A percentile compares a stretch with the other conserved stretches of the same genome.
Evolutionary conservation across 768 basidiomycete species (phyloP).

Genomic region (Clitopilus hobsonii): DNA sequence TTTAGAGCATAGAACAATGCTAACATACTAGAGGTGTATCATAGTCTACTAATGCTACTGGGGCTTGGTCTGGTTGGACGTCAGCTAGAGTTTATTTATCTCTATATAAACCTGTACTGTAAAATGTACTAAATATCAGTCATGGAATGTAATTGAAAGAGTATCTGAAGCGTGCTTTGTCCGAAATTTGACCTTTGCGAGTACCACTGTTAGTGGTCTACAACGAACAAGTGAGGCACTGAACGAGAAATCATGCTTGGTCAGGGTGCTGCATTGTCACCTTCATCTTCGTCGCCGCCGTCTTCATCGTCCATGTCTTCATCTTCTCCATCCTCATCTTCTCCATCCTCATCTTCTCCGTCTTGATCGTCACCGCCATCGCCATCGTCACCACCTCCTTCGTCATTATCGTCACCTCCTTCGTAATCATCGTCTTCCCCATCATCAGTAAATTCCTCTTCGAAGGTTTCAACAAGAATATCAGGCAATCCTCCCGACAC

Average conservation of each 20-base stretch:
- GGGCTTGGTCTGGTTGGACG: too few species aligned
- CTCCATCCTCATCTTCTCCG: conserved; percentile 21
- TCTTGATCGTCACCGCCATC: conserved; percentile 22
- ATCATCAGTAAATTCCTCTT: too few species aligned
- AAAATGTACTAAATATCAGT: not conserved
- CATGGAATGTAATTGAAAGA: not conserved
- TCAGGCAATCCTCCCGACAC: conserved; percentile 18
- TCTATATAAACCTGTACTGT: not conserved
- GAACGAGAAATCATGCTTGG: too few species aligned
- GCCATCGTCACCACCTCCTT: too few species aligned
- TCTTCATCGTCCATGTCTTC: conserved; percentile 10
- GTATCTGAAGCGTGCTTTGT: too few species aligned
- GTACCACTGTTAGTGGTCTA: too few species aligned
- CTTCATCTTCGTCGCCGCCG: conserved; percentile 3
- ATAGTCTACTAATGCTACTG: too few species aligned
- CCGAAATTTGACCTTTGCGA: too few species aligned
- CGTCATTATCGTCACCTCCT: conserved; percentile 22
- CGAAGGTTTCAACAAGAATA: conserved; percentile 23
- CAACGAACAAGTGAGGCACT: too few species aligned
- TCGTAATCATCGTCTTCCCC: conserved; percentile 21
- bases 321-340: conserved; percentile 14
- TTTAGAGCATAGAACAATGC: not conserved
- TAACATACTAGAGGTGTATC: not conserved
- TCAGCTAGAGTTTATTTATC: not conserved
- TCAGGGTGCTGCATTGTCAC: not conserved